These are phyloP conservation scores for Moesziomyces parantarcticus DNA, from an alignment of 1,284 basidiomycete genomes.

Conservation along the genomic window DNA sequence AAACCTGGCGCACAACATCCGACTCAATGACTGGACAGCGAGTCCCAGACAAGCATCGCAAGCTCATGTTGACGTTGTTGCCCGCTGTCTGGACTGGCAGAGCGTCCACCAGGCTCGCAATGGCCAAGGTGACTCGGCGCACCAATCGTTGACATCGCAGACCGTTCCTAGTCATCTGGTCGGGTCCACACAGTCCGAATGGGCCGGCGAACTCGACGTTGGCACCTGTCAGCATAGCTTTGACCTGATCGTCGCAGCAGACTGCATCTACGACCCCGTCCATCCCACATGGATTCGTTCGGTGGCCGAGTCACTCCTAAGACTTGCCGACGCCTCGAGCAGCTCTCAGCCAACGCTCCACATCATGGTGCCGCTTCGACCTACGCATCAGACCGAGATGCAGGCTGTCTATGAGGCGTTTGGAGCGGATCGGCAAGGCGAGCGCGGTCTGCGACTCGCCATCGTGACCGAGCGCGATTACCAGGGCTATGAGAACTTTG, in stretches of 20 bases:
- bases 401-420: slow-evolving; percentile 55
- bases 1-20: slow-evolving; percentile 52
- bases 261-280: slow-evolving; percentile 61
- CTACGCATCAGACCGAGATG: slow-evolving; percentile 55
- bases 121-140: background rate
- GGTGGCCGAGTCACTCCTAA: slow-evolving; percentile 46
- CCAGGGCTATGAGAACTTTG: slow-evolving; percentile 55
- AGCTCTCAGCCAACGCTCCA: slow-evolving; percentile 37
- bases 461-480: slow-evolving; percentile 36
- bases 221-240: slow-evolving; percentile 15
- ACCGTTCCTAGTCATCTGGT: slow-evolving; percentile 35
- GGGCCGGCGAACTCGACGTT: slow-evolving; percentile 11
- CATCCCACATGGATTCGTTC: slow-evolving; percentile 61
- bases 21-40: slow-evolving; percentile 28
- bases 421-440: background rate
- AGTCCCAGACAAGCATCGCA: background rate
- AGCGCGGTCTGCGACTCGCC: slow-evolving; percentile 6
- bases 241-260: slow-evolving; percentile 59
- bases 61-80: slow-evolving; percentile 2
- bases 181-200: background rate
- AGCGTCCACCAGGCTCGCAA: slow-evolving; percentile 22
- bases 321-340: background rate
- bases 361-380: slow-evolving; percentile 53
- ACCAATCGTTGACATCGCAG: slow-evolving; percentile 42
- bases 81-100: slow-evolving; percentile 59